Percentiles rank a stretch among this genome's conserved stretches.
These are phyloP conservation scores for Tephrocybe sp. DNA, from an alignment of 768 basidiomycete genomes.

Conservation along the genomic window DNA sequence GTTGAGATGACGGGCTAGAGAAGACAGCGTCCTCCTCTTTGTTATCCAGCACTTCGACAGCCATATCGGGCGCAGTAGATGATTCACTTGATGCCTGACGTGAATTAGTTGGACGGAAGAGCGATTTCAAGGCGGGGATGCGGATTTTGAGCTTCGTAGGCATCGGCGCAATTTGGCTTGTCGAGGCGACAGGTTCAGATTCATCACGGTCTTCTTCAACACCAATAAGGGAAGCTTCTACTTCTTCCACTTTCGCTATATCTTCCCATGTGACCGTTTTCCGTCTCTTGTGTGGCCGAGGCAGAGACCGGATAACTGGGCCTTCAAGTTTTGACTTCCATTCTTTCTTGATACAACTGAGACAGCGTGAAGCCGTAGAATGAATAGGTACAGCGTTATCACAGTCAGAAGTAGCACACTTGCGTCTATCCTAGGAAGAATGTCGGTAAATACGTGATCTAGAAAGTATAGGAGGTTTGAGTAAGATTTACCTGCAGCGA, in stretches of 20 bases:
- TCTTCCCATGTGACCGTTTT: conserved; percentile 37
- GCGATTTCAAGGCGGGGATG: neutral
- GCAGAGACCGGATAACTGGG: neutral
- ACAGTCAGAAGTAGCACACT: conserved; percentile 15
- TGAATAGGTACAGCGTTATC: neutral
- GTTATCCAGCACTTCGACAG: neutral
- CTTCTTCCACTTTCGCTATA: neutral
- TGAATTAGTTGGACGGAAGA: neutral
- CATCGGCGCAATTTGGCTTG: neutral
- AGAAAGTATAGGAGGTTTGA: no score
- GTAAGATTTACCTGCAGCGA: no score
- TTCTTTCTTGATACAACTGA: conserved; percentile 13
- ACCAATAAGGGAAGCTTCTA: no score
- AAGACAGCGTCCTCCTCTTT: neutral
- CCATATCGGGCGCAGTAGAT: neutral
- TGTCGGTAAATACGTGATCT: neutral
- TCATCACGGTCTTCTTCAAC: neutral
- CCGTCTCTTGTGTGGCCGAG: conserved; percentile 11
- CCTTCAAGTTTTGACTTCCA: conserved; percentile 15
- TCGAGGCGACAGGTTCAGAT: neutral
- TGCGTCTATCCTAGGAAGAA: conserved; percentile 1
- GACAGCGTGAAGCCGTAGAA: conserved; percentile 13
- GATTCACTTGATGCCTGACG: neutral
- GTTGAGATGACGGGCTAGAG: neutral
- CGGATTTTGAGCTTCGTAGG: conserved; percentile 6